Evolutionary conservation across 192 early-diverging fungal species (phyloP), one percentile per base, ranked within the genome.

Genomic region (Pilobolus umbonatus): DNA sequence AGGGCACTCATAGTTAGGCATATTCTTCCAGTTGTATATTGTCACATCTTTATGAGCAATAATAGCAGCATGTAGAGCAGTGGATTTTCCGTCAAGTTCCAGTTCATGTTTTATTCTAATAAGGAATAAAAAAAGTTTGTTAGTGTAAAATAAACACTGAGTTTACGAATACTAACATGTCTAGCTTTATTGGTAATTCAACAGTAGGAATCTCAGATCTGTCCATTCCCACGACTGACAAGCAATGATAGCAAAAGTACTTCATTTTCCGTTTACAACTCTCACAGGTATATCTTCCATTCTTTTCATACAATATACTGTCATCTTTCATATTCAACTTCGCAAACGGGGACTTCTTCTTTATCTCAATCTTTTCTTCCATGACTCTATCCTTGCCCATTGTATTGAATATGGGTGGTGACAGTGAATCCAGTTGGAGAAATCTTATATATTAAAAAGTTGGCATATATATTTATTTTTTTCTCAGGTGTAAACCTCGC

Each of bases 71-170:
- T 98, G 95, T 5, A 89, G 70, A 2, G 89, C 88, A 0, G 95
- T 98, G 5, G 89, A 91, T 73, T 97, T 95, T 35, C 86, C 88
- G 39, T 89, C 84, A 4, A 74, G 55, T 68, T 97, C 94, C 39
- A 75, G 54, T 3, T 85, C 82, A 65, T 95, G 91, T 56, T 94
- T 88, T 50, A 90, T 85, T 8, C 78, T 84, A 55, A 26, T 24
- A 25, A 51, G 35, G 38, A 40, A 44, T 21, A 21, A 10, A 24
- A 32, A 39, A 22, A 17, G 39, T 22, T 32, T 14, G 26, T 31
- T 24, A 34, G 26, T 19, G 22, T 42, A 48, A 47, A 4, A 1
- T 15, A 21, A 48, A 32, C 4, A 8, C 42, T 14, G n/a, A n/a
- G n/a, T n/a, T n/a, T n/a, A n/a, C 22, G 25, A 64, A 7, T 17